Base-by-base conservation (phyloP, 805 yeast species). In the Ogataea henricii region DNA sequence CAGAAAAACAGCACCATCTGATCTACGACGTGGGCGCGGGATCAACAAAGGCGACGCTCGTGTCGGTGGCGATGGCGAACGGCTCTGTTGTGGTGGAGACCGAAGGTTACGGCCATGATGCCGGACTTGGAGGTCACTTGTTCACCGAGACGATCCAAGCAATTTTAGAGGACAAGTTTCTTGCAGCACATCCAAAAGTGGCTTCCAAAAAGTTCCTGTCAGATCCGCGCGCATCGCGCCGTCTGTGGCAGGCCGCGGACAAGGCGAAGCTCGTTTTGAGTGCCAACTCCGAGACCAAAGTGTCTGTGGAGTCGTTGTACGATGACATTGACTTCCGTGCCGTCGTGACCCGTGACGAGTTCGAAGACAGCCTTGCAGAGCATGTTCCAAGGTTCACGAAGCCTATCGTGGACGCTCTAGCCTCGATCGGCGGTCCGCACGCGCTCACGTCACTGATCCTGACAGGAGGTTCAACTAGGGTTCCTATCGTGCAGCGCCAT, bases 11-110 rank as follows among this genome's bases (percentile, higher is more conserved):
- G 56, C 76, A 81, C 59, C 87, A 87, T 62, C 63, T 89, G 42
- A 77, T 94, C 29, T 89, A 85, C 63, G 99, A 94, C 65, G 79
- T 87, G 79, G 99, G 99, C 40, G 92, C 96, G 4, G 96, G 96
- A 1, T 84, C 96, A 0, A 87, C 96, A 0, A 81, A 84, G 46
- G 96, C 96, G 1, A 87, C 98, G 0, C 69, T 94, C n/a, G 79
- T 90, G 43, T 81, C 91, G 0, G 73, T 84, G 52, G 65, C 68
- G 14, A 78, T 79, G 18, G 64, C 67, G 16, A 65, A 63, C 40
- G 71, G 71, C 21, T 71, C 72, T 27, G 55, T 75, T 10, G 60
- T 62, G 7, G 70, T 90, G 32, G 85, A 81, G 32, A 77, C 89
- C 22, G 86, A 83, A 61, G 90, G 89, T 25, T 79, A 83, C 51